Percentiles rank a stretch among this genome's conserved stretches.
These are phyloP conservation scores for Xylariaceae sp. DNA, from an alignment of 2,329 filamentous ascomycete genomes.

Conservation along the genomic window DNA sequence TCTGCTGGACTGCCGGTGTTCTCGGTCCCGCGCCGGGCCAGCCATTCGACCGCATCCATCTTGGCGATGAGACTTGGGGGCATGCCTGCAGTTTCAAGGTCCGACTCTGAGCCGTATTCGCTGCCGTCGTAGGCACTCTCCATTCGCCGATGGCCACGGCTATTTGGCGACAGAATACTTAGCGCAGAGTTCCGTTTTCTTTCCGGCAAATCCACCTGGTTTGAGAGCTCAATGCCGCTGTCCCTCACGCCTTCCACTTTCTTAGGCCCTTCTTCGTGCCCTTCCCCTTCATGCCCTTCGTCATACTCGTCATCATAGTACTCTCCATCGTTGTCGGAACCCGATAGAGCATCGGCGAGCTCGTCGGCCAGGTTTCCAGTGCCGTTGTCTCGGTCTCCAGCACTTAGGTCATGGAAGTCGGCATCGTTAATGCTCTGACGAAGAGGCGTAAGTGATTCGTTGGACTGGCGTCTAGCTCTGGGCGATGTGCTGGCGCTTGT, in stretches of 20 bases:
- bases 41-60: constrained; percentile 67
- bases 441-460: constrained; percentile 46
- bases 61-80: constrained; percentile 60
- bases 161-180: constrained; percentile 39
- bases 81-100: constrained; percentile 64
- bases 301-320: constrained; percentile 41
- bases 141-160: constrained; percentile 46
- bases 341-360: constrained; percentile 66
- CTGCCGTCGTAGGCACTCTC: constrained; percentile 64
- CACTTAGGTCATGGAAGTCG: constrained; percentile 42
- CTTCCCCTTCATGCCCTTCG: constrained; percentile 20
- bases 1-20: constrained; percentile 60
- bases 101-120: constrained; percentile 68
- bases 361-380: constrained; percentile 78
- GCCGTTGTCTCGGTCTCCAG: constrained; percentile 45
- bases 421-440: constrained; percentile 44
- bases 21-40: constrained; percentile 62
- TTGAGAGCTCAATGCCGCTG: constrained; percentile 41
- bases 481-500: constrained; percentile 42
- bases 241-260: constrained; percentile 34
- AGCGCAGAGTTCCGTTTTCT: constrained; percentile 38
- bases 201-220: constrained; percentile 28
- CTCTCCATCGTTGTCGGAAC: constrained; percentile 56
- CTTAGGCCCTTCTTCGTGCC: constrained; percentile 23
- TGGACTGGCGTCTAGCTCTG: constrained; percentile 44